Percentiles rank a stretch among this genome's conserved stretches.
These are phyloP conservation scores for Phaeosphaeriaceae sp. DNA, from an alignment of 2,329 filamentous ascomycete species.

Conservation along the genomic window DNA sequence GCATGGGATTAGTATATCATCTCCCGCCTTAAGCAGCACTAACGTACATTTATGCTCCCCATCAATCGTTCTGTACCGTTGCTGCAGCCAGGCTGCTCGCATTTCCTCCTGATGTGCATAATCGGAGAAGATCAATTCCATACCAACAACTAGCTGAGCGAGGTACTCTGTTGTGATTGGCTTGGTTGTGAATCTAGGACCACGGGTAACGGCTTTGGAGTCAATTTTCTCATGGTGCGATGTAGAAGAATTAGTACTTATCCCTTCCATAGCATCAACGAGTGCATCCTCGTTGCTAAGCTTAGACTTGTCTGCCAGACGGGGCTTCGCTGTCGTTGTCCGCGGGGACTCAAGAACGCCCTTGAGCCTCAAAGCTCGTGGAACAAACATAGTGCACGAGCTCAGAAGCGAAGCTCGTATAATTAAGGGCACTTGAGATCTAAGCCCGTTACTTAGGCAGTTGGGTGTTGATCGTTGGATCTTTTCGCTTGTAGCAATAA, in stretches of 20 bases:
- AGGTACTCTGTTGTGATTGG: slow-evolving; percentile 36
- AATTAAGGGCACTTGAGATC: too few relatives aligned
- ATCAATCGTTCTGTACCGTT: slow-evolving; percentile 31
- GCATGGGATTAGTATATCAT: background rate
- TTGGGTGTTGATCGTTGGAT: too few relatives aligned
- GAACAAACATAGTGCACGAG: slow-evolving; percentile 39
- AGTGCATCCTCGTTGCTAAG: slow-evolving; percentile 28
- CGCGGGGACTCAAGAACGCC: slow-evolving; percentile 28
- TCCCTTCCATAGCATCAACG: slow-evolving; percentile 30
- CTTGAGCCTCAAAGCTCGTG: slow-evolving; percentile 42
- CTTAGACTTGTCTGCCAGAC: slow-evolving; percentile 7
- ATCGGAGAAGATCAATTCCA: slow-evolving; percentile 45
- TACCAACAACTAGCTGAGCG: slow-evolving; percentile 35
- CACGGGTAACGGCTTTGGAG: slow-evolving; percentile 12
- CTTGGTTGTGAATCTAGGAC: slow-evolving; percentile 27
- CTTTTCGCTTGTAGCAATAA: too few relatives aligned
- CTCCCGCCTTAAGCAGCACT: background rate
- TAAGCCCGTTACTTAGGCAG: too few relatives aligned
- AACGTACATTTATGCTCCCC: slow-evolving; percentile 33
- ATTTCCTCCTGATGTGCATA: slow-evolving; percentile 42
- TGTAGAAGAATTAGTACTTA: slow-evolving; percentile 28
- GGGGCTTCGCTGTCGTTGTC: slow-evolving; percentile 7
- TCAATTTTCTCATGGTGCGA: slow-evolving; percentile 15
- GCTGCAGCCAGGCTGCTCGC: slow-evolving; percentile 33
- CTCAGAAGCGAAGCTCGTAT: too few relatives aligned